Percentiles rank a stretch among this genome's conserved stretches.
phyloP scores from a whole-genome alignment of 2,329 filamentous ascomycete genomes.

The Emmonsia crescens region DNA sequence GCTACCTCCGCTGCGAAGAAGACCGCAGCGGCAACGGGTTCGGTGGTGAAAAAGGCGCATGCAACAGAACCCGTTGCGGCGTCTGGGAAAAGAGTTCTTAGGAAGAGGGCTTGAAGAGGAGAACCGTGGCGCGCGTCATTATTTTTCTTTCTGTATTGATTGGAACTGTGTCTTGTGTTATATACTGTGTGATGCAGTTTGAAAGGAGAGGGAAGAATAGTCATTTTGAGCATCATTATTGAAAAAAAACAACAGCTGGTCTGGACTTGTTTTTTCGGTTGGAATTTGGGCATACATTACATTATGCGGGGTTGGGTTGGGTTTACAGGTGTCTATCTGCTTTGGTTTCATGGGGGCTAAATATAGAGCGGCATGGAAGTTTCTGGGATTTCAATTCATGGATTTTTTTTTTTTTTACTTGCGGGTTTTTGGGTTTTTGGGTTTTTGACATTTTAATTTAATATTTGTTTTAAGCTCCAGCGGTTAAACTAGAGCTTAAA shows the following conservation, averaged over 20 bases:
- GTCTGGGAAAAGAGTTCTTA: slow-evolving; percentile 29
- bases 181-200: neutral
- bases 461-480: neutral
- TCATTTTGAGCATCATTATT: no score
- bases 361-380: no score
- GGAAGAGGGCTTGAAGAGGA: slow-evolving; percentile 27
- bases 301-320: no score
- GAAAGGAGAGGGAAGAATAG: no score
- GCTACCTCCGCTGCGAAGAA: slow-evolving; percentile 27
- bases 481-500: neutral
- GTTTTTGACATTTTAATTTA: neutral
- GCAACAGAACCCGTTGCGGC: slow-evolving; percentile 23
- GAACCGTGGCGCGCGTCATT: neutral
- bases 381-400: no score
- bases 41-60: slow-evolving; percentile 23
- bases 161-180: neutral
- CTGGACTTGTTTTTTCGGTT: no score
- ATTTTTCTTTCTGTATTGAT: neutral
- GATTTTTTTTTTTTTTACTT: no score
- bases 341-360: no score
- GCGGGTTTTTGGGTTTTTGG: neutral
- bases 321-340: no score
- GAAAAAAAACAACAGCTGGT: neutral
- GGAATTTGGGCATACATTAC: no score
- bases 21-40: slow-evolving; percentile 18